These are phyloP conservation scores for Vitis labrusca DNA, from an alignment of 164 flowering plant genomes.

Conservation along the genomic window DNA sequence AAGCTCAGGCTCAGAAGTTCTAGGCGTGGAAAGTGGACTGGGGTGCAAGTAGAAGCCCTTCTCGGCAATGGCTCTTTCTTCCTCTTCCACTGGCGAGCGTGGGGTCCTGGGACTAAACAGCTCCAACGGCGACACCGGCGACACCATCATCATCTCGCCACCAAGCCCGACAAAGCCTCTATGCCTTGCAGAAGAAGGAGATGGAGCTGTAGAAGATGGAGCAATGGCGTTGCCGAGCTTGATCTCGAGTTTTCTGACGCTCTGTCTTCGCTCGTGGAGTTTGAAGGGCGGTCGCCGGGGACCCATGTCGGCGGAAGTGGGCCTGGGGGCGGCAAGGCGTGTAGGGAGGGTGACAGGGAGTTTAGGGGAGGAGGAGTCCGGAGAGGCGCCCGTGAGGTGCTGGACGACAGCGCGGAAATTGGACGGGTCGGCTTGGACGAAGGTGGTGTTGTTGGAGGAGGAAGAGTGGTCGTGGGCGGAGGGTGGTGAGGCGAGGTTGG, in stretches of 20 bases:
- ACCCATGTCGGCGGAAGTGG: conserved; percentile 24
- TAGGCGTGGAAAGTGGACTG: conserved; percentile 42
- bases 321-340: conserved; percentile 6
- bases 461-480: no score
- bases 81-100: conserved; percentile 28
- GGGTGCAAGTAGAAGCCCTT: conserved; percentile 62
- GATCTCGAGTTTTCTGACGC: conserved; percentile 49
- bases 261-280: conserved; percentile 58
- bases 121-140: conserved; percentile 63
- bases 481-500: no score
- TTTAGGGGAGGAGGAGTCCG: conserved; percentile 27
- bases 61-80: conserved; percentile 48
- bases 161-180: conserved; percentile 2
- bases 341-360: conserved; percentile 32
- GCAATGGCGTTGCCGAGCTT: conserved; percentile 21
- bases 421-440: conserved; percentile 67
- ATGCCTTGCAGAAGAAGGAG: conserved; percentile 2
- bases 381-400: conserved; percentile 53
- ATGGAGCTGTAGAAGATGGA: neutral
- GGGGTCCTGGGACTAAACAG: conserved; percentile 41
- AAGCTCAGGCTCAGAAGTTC: conserved; percentile 49
- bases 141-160: conserved; percentile 24
- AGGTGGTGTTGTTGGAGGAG: conserved; percentile 42
- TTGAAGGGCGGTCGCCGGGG: conserved; percentile 40
- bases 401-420: conserved; percentile 62